These are phyloP conservation scores for Beauveria brongniartii DNA, from an alignment of 2,329 filamentous ascomycete genomes.

Conservation along the genomic window DNA sequence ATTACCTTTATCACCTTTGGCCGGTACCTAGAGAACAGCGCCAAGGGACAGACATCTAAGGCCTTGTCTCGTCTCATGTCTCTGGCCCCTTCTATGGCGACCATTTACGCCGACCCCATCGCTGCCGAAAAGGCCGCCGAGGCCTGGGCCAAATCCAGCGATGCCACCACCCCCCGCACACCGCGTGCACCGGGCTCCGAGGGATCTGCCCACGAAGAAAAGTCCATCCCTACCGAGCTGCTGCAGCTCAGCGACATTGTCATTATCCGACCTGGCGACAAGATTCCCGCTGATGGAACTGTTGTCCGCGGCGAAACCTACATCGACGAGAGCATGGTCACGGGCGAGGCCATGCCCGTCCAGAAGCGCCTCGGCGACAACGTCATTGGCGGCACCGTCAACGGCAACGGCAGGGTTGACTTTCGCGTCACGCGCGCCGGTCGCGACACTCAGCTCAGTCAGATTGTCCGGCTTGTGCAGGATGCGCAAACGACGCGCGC, in stretches of 20 bases:
- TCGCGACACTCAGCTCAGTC: slow-evolving; percentile 90
- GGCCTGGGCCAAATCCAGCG: slow-evolving; percentile 46
- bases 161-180: slow-evolving; percentile 23
- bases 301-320: slow-evolving; percentile 87
- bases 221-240: slow-evolving; percentile 83
- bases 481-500: slow-evolving; percentile 91
- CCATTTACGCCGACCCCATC: slow-evolving; percentile 91
- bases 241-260: slow-evolving; percentile 92
- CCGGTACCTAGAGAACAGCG: slow-evolving; percentile 84
- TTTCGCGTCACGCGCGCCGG: slow-evolving; percentile 89
- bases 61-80: slow-evolving; percentile 93
- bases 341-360: slow-evolving; percentile 92
- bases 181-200: slow-evolving; percentile 27
- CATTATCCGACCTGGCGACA: slow-evolving; percentile 87
- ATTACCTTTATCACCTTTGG: slow-evolving; percentile 92
- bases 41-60: slow-evolving; percentile 93
- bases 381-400: slow-evolving; percentile 91
- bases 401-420: slow-evolving; percentile 83
- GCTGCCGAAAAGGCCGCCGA: slow-evolving; percentile 87
- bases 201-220: slow-evolving; percentile 67
- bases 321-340: slow-evolving; percentile 97
- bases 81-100: slow-evolving; percentile 89
- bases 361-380: slow-evolving; percentile 73
- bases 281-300: slow-evolving; percentile 86
- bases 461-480: slow-evolving; percentile 97